Percentiles rank a stretch among this genome's conserved stretches.
phyloP scores from a whole-genome alignment of 2,329 filamentous ascomycete species.

The Aureobasidium mangrovei region DNA sequence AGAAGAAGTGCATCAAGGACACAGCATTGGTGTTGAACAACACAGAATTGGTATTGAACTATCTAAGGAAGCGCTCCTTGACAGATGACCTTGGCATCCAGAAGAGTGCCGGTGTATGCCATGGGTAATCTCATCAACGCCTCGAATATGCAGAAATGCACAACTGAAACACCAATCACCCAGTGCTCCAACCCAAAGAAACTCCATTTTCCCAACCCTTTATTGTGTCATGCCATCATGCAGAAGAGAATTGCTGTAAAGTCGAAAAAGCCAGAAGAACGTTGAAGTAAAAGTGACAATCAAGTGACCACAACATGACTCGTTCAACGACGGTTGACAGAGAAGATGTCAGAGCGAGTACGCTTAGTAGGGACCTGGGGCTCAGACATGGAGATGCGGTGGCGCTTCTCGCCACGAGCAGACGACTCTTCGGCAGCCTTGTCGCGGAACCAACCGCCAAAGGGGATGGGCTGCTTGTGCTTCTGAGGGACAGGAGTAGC shows the following conservation, averaged over 20 bases:
- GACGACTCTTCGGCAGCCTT: constrained; percentile 33
- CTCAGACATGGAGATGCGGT: not conserved
- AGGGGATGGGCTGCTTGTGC: constrained; percentile 44
- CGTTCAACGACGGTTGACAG: not conserved
- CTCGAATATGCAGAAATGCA: too few relatives aligned
- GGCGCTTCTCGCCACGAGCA: constrained; percentile 5
- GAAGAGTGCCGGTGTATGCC: too few relatives aligned
- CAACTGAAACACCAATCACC: not conserved
- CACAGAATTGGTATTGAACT: too few relatives aligned
- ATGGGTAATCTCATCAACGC: too few relatives aligned
- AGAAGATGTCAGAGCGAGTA: not conserved
- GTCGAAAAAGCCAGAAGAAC: not conserved
- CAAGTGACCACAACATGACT: too few relatives aligned
- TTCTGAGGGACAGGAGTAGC: constrained; percentile 14
- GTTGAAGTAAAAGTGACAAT: not conserved
- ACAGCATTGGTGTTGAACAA: too few relatives aligned
- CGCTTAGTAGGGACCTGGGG: constrained; percentile 8
- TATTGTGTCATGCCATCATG: not conserved
- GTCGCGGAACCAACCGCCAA: constrained; percentile 59
- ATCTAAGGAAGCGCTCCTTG: too few relatives aligned
- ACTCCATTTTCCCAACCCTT: not conserved
- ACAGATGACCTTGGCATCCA: too few relatives aligned
- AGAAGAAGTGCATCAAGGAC: too few relatives aligned
- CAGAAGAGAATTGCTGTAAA: not conserved
- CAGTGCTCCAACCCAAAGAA: not conserved